Base-by-base conservation (phyloP, 2,329 filamentous ascomycete genomes). In the Pseudogymnoascus sp. region DNA sequence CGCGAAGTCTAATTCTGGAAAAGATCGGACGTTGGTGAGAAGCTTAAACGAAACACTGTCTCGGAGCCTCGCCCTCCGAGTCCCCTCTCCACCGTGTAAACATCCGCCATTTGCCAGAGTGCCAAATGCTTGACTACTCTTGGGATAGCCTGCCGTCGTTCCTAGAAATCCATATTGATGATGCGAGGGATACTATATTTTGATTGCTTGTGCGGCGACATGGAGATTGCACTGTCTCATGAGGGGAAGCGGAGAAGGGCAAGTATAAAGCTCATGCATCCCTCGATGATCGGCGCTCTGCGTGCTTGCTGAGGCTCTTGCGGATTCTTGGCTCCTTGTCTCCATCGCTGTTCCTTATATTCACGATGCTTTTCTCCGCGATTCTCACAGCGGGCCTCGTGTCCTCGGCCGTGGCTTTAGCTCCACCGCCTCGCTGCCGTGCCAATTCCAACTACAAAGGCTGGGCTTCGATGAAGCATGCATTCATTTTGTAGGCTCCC, bases 401-500 rank as follows among this genome's bases (percentile, higher is more conserved):
- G n/a, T 56, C 25, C 46, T 56, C 46, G 25, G 46, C 46, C 25
- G 46, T 25, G 10, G 46, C 46, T 12, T 16, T n/a, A 11, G 31
- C 34, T 37, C 10, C 59, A 23, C 23, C 59, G 34, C 25, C n/a
- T 56, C 46, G 46, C 25, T 74, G 72, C 60, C 34, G 42, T 21
- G 67, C 71, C 4, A 73, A 70, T 16, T 53, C 63, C 3, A 64
- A 71, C 46, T 78, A 75, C 75, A 69, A 71, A 0, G 75, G 73
- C 10, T 78, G 74, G 72, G 59, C 70, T 5, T 69, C 71, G 36
- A 70, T 79, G 64, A 77, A 78, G 66, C 69, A 78, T 65, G 72
- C 75, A 2, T 79, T 79, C 64, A 71, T 76, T 53, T 79, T 79
- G 75, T 79, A 63, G 75, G 65, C 37, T 25, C 6, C 4, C 14